A percentile compares a stretch with the other conserved stretches of the same genome.
These are phyloP conservation scores for Aspergillus cavernicola DNA, from an alignment of 495 filamentous ascomycete species.

Conservation along the genomic window DNA sequence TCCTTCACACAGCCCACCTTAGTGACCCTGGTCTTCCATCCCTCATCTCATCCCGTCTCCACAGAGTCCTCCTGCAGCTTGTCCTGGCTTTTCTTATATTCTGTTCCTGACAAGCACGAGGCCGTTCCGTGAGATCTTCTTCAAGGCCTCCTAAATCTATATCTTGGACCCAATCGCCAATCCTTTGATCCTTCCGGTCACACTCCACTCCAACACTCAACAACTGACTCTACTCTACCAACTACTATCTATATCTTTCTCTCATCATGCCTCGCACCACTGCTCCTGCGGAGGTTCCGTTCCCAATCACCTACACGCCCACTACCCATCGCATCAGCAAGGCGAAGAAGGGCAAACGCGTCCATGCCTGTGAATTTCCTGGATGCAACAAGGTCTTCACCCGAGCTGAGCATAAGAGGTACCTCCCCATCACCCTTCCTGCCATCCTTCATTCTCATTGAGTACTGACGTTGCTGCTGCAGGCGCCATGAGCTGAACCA, in stretches of 20 bases:
- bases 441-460: neutral
- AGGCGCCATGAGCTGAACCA: slow-evolving; percentile 90
- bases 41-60: slow-evolving; percentile 19
- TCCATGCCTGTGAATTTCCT: slow-evolving; percentile 64
- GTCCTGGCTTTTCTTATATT: neutral
- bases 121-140: slow-evolving; percentile 14
- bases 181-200: slow-evolving; percentile 16
- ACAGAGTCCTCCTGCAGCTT: slow-evolving; percentile 17
- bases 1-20: slow-evolving; percentile 26
- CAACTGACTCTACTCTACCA: neutral
- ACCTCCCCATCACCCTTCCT: too few species aligned
- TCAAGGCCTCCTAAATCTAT: slow-evolving; percentile 19
- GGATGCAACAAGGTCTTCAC: slow-evolving; percentile 75
- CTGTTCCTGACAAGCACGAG: slow-evolving; percentile 17
- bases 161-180: slow-evolving; percentile 21
- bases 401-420: slow-evolving; percentile 82
- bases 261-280: slow-evolving; percentile 25
- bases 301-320: slow-evolving; percentile 56
- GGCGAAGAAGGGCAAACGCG: slow-evolving; percentile 78
- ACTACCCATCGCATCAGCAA: slow-evolving; percentile 74
- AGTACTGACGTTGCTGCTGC: slow-evolving; percentile 9
- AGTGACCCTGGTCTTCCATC: slow-evolving; percentile 1
- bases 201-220: slow-evolving; percentile 14
- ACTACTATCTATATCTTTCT: neutral
- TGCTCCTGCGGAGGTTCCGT: slow-evolving; percentile 24